Evolutionary conservation across 768 basidiomycete species (phyloP).

Genomic region (Hericium erinaceus): DNA sequence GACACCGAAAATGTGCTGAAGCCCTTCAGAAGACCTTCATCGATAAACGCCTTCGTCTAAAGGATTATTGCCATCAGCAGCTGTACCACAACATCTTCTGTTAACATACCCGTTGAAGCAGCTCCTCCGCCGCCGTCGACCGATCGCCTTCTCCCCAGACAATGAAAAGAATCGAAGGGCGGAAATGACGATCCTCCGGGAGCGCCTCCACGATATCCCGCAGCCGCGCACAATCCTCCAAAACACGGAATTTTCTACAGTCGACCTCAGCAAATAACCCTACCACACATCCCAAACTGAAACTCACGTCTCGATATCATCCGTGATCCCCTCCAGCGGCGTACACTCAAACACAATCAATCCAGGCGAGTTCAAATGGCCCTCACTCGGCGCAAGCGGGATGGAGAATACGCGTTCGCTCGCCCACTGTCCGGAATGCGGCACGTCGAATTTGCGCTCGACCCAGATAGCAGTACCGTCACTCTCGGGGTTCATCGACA

Average conservation of each 20-base stretch:
- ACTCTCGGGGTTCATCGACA: slow-evolving; percentile 64
- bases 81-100: background rate
- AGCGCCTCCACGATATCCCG: slow-evolving; percentile 52
- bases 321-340: slow-evolving; percentile 48
- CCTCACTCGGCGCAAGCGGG: slow-evolving; percentile 28
- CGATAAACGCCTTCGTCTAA: slow-evolving; percentile 42
- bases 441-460: slow-evolving; percentile 66
- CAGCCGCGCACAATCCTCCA: slow-evolving; percentile 66
- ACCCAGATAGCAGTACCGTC: slow-evolving; percentile 78
- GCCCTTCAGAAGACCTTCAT: slow-evolving; percentile 31
- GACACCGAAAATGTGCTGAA: slow-evolving; percentile 42
- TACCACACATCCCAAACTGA: background rate
- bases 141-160: slow-evolving; percentile 45
- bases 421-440: slow-evolving; percentile 52
- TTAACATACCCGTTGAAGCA: slow-evolving; percentile 48
- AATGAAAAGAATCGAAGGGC: slow-evolving; percentile 53
- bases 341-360: slow-evolving; percentile 71
- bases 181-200: slow-evolving; percentile 46
- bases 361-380: slow-evolving; percentile 35
- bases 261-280: background rate
- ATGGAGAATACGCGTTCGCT: slow-evolving; percentile 55
- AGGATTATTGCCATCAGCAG: background rate
- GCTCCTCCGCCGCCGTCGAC: slow-evolving; percentile 34
- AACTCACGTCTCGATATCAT: slow-evolving; percentile 58
- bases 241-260: slow-evolving; percentile 54